Conservation (phyloP, 305 asterid genomes). For the Salvia sclarea region DNA sequence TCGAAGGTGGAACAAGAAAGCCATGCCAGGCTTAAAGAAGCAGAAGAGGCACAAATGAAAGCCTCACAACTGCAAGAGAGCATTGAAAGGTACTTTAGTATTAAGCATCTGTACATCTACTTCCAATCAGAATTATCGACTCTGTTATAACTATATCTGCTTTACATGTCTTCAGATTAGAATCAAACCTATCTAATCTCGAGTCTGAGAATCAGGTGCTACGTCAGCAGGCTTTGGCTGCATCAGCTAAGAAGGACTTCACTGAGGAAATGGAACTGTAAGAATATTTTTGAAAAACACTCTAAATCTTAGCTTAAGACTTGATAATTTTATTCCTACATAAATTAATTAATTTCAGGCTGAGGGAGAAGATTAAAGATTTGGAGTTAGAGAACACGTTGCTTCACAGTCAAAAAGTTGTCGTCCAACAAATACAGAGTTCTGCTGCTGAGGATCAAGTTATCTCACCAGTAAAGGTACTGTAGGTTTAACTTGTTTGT, state of each 20-base stretch:
- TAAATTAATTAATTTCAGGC: conserved; percentile 45
- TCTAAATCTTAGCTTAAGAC: background rate
- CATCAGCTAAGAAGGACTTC: conserved; percentile 71
- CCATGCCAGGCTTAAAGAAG: conserved; percentile 62
- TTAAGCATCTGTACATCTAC: conserved; percentile 10
- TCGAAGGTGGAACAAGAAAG: conserved; percentile 67
- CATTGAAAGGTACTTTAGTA: conserved; percentile 67
- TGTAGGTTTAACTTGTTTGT: conserved; percentile 12
- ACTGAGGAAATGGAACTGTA: conserved; percentile 79
- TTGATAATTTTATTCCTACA: too few species aligned
- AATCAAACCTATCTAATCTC: conserved; percentile 73
- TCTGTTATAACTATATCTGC: conserved; percentile 35
- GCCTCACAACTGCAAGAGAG: conserved; percentile 73
- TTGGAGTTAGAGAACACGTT: conserved; percentile 75
- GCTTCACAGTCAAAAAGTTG: conserved; percentile 59
- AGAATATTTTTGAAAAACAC: too few species aligned
- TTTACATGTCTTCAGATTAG: conserved; percentile 60
- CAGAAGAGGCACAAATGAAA: conserved; percentile 72
- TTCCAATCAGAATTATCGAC: conserved; percentile 28
- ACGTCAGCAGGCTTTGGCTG: conserved; percentile 89
- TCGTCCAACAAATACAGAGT: conserved; percentile 51
- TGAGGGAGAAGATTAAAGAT: conserved; percentile 64
- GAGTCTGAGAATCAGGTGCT: conserved; percentile 95
- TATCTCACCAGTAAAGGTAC: conserved; percentile 52
- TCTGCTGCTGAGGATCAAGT: conserved; percentile 46